phyloP scores from a whole-genome alignment of 257 asterid species.

The Prunella vulgaris region DNA sequence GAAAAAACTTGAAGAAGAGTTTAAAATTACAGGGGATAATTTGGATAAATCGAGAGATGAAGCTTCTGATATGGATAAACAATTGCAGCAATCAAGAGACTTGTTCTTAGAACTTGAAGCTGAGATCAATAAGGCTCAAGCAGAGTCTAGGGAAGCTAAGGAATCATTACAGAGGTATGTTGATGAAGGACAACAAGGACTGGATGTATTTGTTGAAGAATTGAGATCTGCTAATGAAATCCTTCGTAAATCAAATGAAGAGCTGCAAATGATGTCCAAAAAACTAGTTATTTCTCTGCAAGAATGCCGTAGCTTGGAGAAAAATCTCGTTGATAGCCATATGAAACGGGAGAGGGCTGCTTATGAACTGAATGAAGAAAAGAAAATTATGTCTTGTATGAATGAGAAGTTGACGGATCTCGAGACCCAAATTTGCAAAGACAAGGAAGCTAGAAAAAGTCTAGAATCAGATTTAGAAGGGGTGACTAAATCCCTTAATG shows the following conservation, averaged over 20 bases:
- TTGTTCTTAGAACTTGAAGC: conserved; percentile 53
- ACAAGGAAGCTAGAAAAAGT: conserved; percentile 40
- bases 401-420: conserved; percentile 41
- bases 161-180: conserved; percentile 38
- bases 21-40: conserved; percentile 31
- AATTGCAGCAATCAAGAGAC: conserved; percentile 45
- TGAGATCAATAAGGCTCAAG: conserved; percentile 36
- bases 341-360: conserved; percentile 44
- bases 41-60: conserved; percentile 51
- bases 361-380: conserved; percentile 45
- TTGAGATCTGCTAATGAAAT: conserved; percentile 39
- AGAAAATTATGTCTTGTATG: conserved; percentile 33
- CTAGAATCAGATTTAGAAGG: conserved; percentile 52
- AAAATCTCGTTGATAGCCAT: conserved; percentile 44
- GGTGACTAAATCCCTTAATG: conserved; percentile 48
- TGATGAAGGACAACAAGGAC: conserved; percentile 37
- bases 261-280: conserved; percentile 32
- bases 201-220: conserved; percentile 39
- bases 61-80: conserved; percentile 44
- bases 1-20: conserved; percentile 42
- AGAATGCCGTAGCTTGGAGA: conserved; percentile 42
- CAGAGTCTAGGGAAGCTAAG: conserved; percentile 47
- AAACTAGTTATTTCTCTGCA: conserved; percentile 42
- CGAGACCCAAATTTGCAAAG: conserved; percentile 39
- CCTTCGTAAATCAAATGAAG: conserved; percentile 43